A percentile compares a stretch with the other conserved stretches of the same genome.
Evolutionary conservation across 2,329 filamentous ascomycete genomes (phyloP).

Genomic region (Paramyrothecium roridum): DNA sequence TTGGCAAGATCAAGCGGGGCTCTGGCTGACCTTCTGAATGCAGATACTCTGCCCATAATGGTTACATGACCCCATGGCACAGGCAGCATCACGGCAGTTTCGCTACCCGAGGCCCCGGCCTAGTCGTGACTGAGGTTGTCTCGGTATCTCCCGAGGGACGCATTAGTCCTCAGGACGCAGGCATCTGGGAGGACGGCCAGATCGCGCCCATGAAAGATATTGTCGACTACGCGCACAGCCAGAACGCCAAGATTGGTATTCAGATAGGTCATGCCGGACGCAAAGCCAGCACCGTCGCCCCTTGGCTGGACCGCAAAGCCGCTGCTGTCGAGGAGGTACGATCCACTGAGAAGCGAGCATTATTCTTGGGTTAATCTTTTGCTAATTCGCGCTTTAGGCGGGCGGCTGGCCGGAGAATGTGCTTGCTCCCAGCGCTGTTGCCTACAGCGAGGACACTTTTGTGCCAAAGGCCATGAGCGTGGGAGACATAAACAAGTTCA

Average conservation of each 20-base stretch:
- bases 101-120: conserved; percentile 43
- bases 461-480: conserved; percentile 16
- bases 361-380: neutral
- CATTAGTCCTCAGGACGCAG: conserved; percentile 67
- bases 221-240: conserved; percentile 60
- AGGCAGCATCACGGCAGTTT: conserved; percentile 35
- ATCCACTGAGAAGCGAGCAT: no score
- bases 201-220: conserved; percentile 56
- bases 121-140: conserved; percentile 67
- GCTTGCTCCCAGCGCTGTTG: conserved; percentile 14
- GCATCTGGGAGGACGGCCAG: conserved; percentile 71
- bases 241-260: conserved; percentile 63
- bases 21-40: no score
- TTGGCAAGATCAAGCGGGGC: no score
- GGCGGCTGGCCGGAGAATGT: conserved; percentile 20
- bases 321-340: conserved; percentile 16
- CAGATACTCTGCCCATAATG: conserved; percentile 32
- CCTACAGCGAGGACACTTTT: conserved; percentile 14
- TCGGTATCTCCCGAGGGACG: conserved; percentile 63
- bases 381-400: conserved; percentile 7
- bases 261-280: conserved; percentile 69
- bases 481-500: conserved; percentile 17
- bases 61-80: conserved; percentile 40
- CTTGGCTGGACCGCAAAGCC: conserved; percentile 19
- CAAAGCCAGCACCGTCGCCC: conserved; percentile 40